Evolutionary conservation across 2,329 filamentous ascomycete species (phyloP).

Genomic region (Pyrenophora seminiperda): DNA sequence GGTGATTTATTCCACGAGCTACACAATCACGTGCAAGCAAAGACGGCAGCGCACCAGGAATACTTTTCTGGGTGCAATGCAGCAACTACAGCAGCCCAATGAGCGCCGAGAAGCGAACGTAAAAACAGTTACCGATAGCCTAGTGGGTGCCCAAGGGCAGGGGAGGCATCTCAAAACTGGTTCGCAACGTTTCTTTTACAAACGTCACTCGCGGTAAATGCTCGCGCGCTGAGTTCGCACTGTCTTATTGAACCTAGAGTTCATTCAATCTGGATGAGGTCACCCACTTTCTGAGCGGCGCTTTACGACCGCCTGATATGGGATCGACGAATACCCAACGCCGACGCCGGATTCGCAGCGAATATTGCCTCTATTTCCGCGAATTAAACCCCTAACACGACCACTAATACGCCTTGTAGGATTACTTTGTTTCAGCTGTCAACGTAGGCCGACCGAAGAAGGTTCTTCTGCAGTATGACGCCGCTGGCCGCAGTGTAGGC

Average conservation of each 20-base stretch:
- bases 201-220: conserved; percentile 15
- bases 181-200: conserved; percentile 18
- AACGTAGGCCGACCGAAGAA: conserved; percentile 90
- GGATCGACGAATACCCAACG: conserved; percentile 30
- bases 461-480: conserved; percentile 90
- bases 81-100: conserved; percentile 7
- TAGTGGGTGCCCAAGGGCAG: conserved; percentile 15
- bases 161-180: conserved; percentile 27
- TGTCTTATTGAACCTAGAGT: conserved; percentile 23
- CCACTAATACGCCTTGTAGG: conserved; percentile 80
- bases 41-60: conserved; percentile 23
- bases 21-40: conserved; percentile 19
- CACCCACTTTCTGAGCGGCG: conserved; percentile 36
- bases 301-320: conserved; percentile 27
- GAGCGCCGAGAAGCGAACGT: conserved; percentile 23
- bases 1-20: conserved; percentile 24
- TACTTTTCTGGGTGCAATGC: conserved; percentile 20
- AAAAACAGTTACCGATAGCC: conserved; percentile 16
- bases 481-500: conserved; percentile 87
- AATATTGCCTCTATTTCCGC: conserved; percentile 33
- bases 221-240: conserved; percentile 13
- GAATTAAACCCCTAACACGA: conserved; percentile 42
- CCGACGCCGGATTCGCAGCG: conserved; percentile 30
- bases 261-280: conserved; percentile 24
- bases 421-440: conserved; percentile 90